A percentile compares a stretch with the other conserved stretches of the same genome.
Conservation (phyloP, 169 alveolate species). For the Plasmodium sp. region DNA sequence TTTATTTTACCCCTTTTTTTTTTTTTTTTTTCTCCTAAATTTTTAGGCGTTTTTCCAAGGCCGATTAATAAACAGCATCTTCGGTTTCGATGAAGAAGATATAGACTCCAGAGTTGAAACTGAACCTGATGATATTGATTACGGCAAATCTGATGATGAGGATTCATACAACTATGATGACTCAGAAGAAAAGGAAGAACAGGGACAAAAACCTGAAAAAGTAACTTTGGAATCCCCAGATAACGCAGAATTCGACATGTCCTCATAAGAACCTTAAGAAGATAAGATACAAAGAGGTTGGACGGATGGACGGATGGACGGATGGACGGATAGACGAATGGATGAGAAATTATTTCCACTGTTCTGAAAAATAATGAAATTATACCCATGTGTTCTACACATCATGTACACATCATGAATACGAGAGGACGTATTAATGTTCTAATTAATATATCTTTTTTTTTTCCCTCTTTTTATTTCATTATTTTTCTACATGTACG, state of each 20-base stretch:
- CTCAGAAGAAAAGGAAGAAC: background rate
- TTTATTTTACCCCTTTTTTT: background rate
- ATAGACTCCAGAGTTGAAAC: background rate
- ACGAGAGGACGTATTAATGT: background rate
- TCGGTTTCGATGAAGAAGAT: background rate
- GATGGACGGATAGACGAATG: background rate
- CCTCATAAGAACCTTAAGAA: background rate
- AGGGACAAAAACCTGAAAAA: background rate
- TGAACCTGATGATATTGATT: too few species aligned
- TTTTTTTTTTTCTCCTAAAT: background rate
- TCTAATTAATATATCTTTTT: background rate
- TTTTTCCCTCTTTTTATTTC: background rate
- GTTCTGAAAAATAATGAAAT: background rate
- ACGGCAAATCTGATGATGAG: background rate
- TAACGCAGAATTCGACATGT: background rate
- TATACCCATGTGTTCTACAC: background rate
- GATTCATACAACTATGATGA: background rate
- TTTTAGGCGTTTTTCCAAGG: conserved; percentile 13
- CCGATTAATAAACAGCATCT: background rate
- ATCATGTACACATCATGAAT: background rate
- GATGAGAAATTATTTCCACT: background rate
- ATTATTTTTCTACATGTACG: background rate
- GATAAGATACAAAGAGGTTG: background rate
- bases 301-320: background rate
- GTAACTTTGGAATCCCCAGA: background rate